Evolutionary conservation across 306 rosid species (phyloP).

Genomic region (Fragaria vesca): DNA sequence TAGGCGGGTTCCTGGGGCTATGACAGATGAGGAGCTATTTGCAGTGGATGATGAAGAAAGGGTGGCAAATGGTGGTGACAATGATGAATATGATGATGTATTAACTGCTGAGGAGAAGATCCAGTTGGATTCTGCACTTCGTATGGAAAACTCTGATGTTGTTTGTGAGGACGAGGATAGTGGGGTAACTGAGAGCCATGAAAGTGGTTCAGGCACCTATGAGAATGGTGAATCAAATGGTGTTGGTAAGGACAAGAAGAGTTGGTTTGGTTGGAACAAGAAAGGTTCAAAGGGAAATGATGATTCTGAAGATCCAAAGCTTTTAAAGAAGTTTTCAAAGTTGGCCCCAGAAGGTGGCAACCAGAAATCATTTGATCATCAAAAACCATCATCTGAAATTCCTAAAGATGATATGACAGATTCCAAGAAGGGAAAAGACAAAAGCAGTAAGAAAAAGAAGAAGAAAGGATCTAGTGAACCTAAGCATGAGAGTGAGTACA

Average conservation of each 20-base stretch:
- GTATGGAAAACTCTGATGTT: conserved; percentile 74
- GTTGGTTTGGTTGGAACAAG: conserved; percentile 99
- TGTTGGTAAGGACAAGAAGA: conserved; percentile 77
- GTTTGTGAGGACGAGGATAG: conserved; percentile 74
- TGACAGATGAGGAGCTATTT: conserved; percentile 99
- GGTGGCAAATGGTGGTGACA: conserved; percentile 66
- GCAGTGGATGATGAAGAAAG: conserved; percentile 85
- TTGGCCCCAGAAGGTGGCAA: conserved; percentile 71
- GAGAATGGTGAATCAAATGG: conserved; percentile 77
- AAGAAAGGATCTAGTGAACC: conserved; percentile 70
- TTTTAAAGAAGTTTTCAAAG: conserved; percentile 68
- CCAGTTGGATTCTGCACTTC: conserved; percentile 93
- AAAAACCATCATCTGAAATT: conserved; percentile 62
- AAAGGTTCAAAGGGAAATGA: conserved; percentile 64
- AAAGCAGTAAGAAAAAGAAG: conserved; percentile 75
- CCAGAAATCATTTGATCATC: conserved; percentile 63
- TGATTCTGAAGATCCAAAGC: conserved; percentile 72
- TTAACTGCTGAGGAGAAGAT: conserved; percentile 91
- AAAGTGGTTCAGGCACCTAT: conserved; percentile 59
- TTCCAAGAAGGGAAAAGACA: conserved; percentile 81
- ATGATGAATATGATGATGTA: conserved; percentile 88
- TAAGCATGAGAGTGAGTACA: conserved; percentile 93
- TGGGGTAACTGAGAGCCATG: conserved; percentile 55
- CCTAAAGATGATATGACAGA: conserved; percentile 63
- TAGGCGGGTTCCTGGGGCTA: conserved; percentile 97